Conservation (phyloP, 2,329 filamentous ascomycete species). For the Fusarium lateritium region DNA sequence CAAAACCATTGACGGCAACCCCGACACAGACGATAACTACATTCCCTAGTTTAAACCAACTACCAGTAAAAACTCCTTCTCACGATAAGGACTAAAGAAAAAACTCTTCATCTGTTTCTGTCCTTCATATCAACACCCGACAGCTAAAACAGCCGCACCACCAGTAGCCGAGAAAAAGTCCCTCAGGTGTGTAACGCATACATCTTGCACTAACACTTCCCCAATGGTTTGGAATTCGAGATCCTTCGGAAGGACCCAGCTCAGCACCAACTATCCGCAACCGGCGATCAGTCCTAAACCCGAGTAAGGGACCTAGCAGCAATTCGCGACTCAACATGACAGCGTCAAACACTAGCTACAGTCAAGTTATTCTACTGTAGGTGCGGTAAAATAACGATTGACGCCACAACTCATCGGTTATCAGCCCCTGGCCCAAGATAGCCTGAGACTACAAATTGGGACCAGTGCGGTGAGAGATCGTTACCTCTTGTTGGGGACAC, state of each 20-base stretch:
- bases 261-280: slow-evolving; percentile 4
- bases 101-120: slow-evolving; percentile 10
- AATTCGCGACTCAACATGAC: slow-evolving; percentile 17
- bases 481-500: slow-evolving; percentile 10
- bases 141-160: slow-evolving; percentile 17
- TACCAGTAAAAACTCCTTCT: slow-evolving; percentile 1
- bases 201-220: slow-evolving; percentile 12
- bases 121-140: not conserved
- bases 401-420: slow-evolving; percentile 39
- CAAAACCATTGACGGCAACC: slow-evolving; percentile 29
- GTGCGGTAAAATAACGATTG: slow-evolving; percentile 27
- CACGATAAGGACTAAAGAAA: slow-evolving; percentile 12
- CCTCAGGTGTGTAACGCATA: slow-evolving; percentile 14
- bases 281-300: slow-evolving; percentile 15
- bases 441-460: slow-evolving; percentile 1
- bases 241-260: slow-evolving; percentile 10
- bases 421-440: slow-evolving; percentile 18
- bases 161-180: slow-evolving; percentile 14
- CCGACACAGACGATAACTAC: slow-evolving; percentile 27
- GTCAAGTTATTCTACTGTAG: not conserved
- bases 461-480: slow-evolving; percentile 22
- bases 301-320: slow-evolving; percentile 12
- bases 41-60: not conserved
- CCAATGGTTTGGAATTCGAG: slow-evolving; percentile 27
- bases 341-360: slow-evolving; percentile 9